phyloP scores from a whole-genome alignment of 495 filamentous ascomycete species.

The Recurvomyces mirabilis region DNA sequence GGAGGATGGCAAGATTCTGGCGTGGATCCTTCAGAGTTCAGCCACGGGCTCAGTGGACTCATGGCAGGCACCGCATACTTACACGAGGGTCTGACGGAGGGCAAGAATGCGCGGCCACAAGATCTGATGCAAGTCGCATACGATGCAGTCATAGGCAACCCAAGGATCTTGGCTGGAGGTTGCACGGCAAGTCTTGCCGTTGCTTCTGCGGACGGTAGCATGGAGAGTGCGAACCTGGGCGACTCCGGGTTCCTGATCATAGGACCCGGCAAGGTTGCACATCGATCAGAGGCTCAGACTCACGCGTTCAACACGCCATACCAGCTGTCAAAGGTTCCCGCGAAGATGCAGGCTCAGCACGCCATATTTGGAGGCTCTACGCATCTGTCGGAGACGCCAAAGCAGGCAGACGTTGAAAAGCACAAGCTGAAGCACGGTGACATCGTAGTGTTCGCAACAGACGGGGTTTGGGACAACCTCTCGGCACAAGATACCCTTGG shows the following conservation, averaged over 20 bases:
- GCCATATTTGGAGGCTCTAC: slow-evolving; percentile 64
- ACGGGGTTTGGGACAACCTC: slow-evolving; percentile 97
- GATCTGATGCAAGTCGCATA: slow-evolving; percentile 75
- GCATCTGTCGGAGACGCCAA: slow-evolving; percentile 67
- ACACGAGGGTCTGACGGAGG: slow-evolving; percentile 13
- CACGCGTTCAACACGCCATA: slow-evolving; percentile 97
- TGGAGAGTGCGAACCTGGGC: slow-evolving; percentile 90
- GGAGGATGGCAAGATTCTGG: slow-evolving; percentile 87
- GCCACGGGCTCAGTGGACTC: slow-evolving; percentile 83
- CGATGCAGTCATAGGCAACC: slow-evolving; percentile 62
- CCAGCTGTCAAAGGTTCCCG: slow-evolving; percentile 81
- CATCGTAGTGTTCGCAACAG: slow-evolving; percentile 80
- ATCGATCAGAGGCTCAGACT: slow-evolving; percentile 74
- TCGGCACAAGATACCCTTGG: slow-evolving; percentile 75
- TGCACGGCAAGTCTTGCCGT: slow-evolving; percentile 82
- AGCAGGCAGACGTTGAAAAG: slow-evolving; percentile 67
- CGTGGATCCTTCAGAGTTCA: slow-evolving; percentile 89
- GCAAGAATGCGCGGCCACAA: slow-evolving; percentile 45
- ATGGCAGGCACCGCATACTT: slow-evolving; percentile 61
- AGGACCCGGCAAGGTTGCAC: slow-evolving; percentile 68
- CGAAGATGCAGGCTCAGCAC: slow-evolving; percentile 61
- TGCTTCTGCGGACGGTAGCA: slow-evolving; percentile 51
- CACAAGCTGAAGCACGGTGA: slow-evolving; percentile 77
- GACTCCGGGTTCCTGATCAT: slow-evolving; percentile 92
- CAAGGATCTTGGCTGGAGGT: slow-evolving; percentile 64